Percentiles rank a stretch among this genome's conserved stretches.
Evolutionary conservation across 2,329 filamentous ascomycete genomes (phyloP).

Genomic region (Colletotrichum orbiculare): DNA sequence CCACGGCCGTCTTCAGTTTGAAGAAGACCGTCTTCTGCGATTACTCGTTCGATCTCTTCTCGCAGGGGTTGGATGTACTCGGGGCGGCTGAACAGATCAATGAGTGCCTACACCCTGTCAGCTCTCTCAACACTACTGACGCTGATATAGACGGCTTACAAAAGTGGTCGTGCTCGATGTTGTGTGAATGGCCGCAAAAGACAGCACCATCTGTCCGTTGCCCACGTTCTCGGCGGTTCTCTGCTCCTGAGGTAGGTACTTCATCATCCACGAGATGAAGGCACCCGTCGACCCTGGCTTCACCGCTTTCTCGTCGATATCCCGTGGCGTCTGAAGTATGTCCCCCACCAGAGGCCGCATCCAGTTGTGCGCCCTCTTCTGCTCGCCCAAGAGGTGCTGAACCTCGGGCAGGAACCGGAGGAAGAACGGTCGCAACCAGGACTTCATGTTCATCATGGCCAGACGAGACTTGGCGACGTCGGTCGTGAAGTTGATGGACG

Average conservation of each 20-base stretch:
- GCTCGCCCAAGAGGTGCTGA: slow-evolving; percentile 4
- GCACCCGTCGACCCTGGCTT: slow-evolving; percentile 43
- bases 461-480: slow-evolving; percentile 28
- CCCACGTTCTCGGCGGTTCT: slow-evolving; percentile 19
- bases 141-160: slow-evolving; percentile 38
- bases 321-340: not conserved
- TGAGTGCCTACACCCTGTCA: slow-evolving; percentile 44
- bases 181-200: slow-evolving; percentile 53
- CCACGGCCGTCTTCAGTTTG: not conserved
- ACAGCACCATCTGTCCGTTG: slow-evolving; percentile 26
- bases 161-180: slow-evolving; percentile 43
- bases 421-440: slow-evolving; percentile 22
- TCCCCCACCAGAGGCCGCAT: slow-evolving; percentile 28
- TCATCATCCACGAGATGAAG: slow-evolving; percentile 56
- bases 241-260: slow-evolving; percentile 37
- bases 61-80: slow-evolving; percentile 54
- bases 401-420: slow-evolving; percentile 24
- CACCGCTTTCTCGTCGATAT: slow-evolving; percentile 37
- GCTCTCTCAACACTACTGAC: not conserved
- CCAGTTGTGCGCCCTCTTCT: slow-evolving; percentile 16
- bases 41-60: slow-evolving; percentile 51
- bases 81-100: slow-evolving; percentile 51
- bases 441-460: slow-evolving; percentile 14
- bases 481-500: slow-evolving; percentile 42
- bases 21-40: slow-evolving; percentile 48